Evolutionary conservation across 2,329 filamentous ascomycete genomes (phyloP), one percentile per base, ranked within the genome.

Genomic region (Colletotrichum incanum): DNA sequence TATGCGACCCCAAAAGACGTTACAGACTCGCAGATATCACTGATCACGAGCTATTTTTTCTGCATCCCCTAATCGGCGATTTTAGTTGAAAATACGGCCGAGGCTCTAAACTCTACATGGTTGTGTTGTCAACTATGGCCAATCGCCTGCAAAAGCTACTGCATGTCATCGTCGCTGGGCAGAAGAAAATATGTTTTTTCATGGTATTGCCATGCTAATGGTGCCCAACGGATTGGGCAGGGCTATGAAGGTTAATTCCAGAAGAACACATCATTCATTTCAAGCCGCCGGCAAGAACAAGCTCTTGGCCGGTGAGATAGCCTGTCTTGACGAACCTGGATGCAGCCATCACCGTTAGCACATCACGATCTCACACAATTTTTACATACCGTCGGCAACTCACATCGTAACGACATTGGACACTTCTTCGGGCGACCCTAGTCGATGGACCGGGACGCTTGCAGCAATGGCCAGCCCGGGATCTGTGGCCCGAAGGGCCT

Each of bases 381-480:
- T 55, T 34, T 11, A 11, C 18, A 7, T 55, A 18, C 11, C 31
- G 11, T 11, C n/a, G 39, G 50, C 47, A 37, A 78, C 80, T 76
- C 59, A 81, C 81, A 82, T 80, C 6, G 73, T 75, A 8, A 81
- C 78, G 9, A 81, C 76, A 23, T 78, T 80, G 11, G 79, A 76
- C 14, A 83, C 81, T 50, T 83, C 81, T 7, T 81, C 76, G 0
- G 81, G 80, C 1, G 75, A 66, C 4, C 82, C 81, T 5, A 83
- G 66, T 14, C 81, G 76, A 54, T 79, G 79, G 0, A 83, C 76
- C 0, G 81, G 81, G 5, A 83, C 76, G 18, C 77, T 77, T 0
- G 78, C 77, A 0, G 80, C 80, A 39, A 83, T 81, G 0, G 79
- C 80, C 0, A 83, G 76, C 0, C 81, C 81, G 0, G 80, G 79